phyloP scores from a whole-genome alignment of 2,329 filamentous ascomycete species.

The Ceratocystis cacaofunesta region DNA sequence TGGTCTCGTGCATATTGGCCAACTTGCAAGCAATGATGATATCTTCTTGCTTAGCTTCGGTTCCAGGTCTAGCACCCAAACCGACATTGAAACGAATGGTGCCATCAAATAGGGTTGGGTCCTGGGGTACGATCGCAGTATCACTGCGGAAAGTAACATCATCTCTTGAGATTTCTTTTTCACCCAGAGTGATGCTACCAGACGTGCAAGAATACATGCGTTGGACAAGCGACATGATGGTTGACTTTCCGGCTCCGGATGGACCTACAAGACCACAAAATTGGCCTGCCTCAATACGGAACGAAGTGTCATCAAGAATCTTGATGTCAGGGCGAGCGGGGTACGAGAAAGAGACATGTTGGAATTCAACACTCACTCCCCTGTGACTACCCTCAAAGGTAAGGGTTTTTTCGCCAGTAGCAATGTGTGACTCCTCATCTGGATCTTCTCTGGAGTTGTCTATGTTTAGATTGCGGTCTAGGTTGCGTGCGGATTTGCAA shows the following conservation, averaged over 20 bases:
- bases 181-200: slow-evolving; percentile 32
- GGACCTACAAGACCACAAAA: slow-evolving; percentile 52
- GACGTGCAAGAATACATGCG: slow-evolving; percentile 32
- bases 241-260: slow-evolving; percentile 53
- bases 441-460: slow-evolving; percentile 19
- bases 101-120: slow-evolving; percentile 43
- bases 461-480: slow-evolving; percentile 19
- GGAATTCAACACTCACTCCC: slow-evolving; percentile 33
- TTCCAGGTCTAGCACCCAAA: slow-evolving; percentile 38
- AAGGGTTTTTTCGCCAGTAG: neutral
- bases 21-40: slow-evolving; percentile 51
- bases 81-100: slow-evolving; percentile 41
- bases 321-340: slow-evolving; percentile 43
- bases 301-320: slow-evolving; percentile 41
- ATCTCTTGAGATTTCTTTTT: slow-evolving; percentile 31
- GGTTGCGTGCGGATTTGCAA: slow-evolving; percentile 14
- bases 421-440: slow-evolving; percentile 28
- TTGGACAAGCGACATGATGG: slow-evolving; percentile 42
- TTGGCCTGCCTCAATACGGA: slow-evolving; percentile 42
- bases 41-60: slow-evolving; percentile 41
- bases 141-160: slow-evolving; percentile 34
- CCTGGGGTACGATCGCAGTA: slow-evolving; percentile 43
- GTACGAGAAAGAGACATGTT: slow-evolving; percentile 49
- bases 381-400: slow-evolving; percentile 21
- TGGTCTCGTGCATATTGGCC: slow-evolving; percentile 57